Conservation (phyloP, 2,329 filamentous ascomycete genomes). For the Penicillium nordicum region DNA sequence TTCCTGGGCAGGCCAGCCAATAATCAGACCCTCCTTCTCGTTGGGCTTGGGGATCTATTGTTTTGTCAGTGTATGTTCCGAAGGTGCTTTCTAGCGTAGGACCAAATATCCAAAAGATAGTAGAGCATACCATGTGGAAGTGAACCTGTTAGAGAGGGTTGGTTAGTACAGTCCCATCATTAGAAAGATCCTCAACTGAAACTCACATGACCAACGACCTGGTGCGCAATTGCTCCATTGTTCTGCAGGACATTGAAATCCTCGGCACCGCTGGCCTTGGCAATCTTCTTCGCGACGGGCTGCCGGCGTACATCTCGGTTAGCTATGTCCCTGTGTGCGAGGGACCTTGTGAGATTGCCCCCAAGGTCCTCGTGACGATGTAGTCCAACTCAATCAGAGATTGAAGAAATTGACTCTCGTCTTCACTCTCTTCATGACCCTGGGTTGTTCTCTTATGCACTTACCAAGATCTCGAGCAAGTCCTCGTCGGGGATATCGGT, state of each 20-base stretch:
- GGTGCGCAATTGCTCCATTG: slow-evolving; percentile 87
- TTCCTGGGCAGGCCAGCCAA: slow-evolving; percentile 73
- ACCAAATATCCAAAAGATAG: not conserved
- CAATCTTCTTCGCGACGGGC: slow-evolving; percentile 84
- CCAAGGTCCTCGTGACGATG: not conserved
- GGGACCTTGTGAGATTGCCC: slow-evolving; percentile 24
- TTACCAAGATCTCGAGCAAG: slow-evolving; percentile 74
- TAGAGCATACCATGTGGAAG: slow-evolving; percentile 74
- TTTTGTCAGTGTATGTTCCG: slow-evolving; percentile 1
- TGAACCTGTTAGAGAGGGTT: slow-evolving; percentile 60
- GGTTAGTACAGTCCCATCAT: not conserved
- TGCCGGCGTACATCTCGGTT: slow-evolving; percentile 31
- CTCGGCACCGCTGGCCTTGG: slow-evolving; percentile 66
- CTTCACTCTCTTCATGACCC: not conserved
- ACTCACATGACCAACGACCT: slow-evolving; percentile 84
- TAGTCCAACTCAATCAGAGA: not conserved
- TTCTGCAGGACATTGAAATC: slow-evolving; percentile 97
- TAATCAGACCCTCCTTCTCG: slow-evolving; percentile 69
- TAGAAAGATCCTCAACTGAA: not conserved
- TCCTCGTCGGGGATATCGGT: slow-evolving; percentile 89
- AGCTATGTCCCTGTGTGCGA: slow-evolving; percentile 6
- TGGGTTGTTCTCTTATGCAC: slow-evolving; percentile 22
- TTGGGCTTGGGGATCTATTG: slow-evolving; percentile 89
- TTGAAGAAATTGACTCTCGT: not conserved
- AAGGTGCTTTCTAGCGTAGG: not conserved